These are phyloP conservation scores for Cercospora canescens DNA, from an alignment of 2,329 filamentous ascomycete genomes.

Conservation along the genomic window DNA sequence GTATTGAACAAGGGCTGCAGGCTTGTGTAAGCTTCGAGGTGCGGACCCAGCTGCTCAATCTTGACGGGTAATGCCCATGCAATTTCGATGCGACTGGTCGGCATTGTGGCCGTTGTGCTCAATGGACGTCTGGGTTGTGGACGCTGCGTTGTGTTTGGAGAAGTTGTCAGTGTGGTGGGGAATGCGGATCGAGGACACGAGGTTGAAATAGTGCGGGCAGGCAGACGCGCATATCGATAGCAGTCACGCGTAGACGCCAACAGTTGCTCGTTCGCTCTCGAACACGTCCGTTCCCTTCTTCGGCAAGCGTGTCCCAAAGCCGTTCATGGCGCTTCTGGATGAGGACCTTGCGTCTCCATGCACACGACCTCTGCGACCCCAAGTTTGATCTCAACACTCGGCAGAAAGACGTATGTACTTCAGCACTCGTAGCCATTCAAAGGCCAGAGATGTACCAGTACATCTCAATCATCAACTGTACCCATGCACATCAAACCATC, in stretches of 20 bases:
- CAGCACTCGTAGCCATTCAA: too few species aligned
- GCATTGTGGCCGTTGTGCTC: neutral
- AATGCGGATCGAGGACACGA: neutral
- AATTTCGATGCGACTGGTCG: neutral
- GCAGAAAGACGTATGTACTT: too few species aligned
- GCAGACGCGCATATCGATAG: neutral
- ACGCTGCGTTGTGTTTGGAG: neutral
- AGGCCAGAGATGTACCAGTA: neutral
- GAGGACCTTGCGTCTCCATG: too few species aligned
- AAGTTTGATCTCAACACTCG: too few species aligned
- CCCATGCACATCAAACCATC: slow-evolving; percentile 10
- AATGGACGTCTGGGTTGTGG: neutral
- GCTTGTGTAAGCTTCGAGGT: slow-evolving; percentile 12
- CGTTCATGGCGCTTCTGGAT: too few species aligned
- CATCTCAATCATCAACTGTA: neutral
- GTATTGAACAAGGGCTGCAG: slow-evolving; percentile 10
- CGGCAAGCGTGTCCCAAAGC: too few species aligned
- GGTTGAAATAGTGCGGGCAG: neutral
- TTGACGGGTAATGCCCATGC: neutral
- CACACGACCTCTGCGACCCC: too few species aligned
- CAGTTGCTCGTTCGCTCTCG: too few species aligned
- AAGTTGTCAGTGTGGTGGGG: neutral
- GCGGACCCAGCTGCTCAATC: slow-evolving; percentile 3
- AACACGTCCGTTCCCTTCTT: neutral
- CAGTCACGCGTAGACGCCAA: neutral